These are phyloP conservation scores for Ceratobasidium sp. DNA, from an alignment of 1,284 basidiomycete genomes.

Conservation along the genomic window DNA sequence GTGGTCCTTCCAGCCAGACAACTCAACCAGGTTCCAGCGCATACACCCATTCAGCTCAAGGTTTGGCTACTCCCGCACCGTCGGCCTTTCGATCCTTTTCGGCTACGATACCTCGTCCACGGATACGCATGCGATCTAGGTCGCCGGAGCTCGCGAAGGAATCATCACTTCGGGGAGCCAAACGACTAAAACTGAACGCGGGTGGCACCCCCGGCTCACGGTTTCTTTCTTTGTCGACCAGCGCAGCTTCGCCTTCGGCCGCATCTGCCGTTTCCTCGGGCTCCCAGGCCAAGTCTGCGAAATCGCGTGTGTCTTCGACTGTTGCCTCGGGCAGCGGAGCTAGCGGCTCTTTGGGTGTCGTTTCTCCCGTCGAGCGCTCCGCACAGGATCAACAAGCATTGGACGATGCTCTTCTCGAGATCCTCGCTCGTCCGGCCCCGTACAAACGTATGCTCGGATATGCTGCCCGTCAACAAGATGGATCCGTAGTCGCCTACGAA, in stretches of 20 bases:
- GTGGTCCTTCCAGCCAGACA: slow-evolving; percentile 24
- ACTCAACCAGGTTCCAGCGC: slow-evolving; percentile 10
- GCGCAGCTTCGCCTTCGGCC: slow-evolving; percentile 25
- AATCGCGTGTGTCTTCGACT: slow-evolving; percentile 35
- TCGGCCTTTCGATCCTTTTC: slow-evolving; percentile 33
- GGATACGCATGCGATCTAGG: slow-evolving; percentile 27
- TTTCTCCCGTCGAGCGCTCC: slow-evolving; percentile 9
- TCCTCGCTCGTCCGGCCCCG: slow-evolving; percentile 29
- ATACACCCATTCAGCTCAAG: slow-evolving; percentile 30
- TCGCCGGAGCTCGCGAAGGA: slow-evolving; percentile 29
- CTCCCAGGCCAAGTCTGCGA: slow-evolving; percentile 24
- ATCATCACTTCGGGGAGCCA: slow-evolving; percentile 10
- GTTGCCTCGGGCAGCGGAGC: slow-evolving; percentile 19
- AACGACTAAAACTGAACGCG: slow-evolving; percentile 23
- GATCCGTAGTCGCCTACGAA: slow-evolving; percentile 28
- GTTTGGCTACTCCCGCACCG: slow-evolving; percentile 6
- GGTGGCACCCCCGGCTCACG: neutral
- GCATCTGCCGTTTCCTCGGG: slow-evolving; percentile 33
- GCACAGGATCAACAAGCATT: slow-evolving; percentile 7
- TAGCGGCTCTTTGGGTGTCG: slow-evolving; percentile 7
- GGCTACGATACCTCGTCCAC: slow-evolving; percentile 21
- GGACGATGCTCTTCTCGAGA: slow-evolving; percentile 21
- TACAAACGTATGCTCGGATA: slow-evolving; percentile 41
- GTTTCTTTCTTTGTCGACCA: neutral
- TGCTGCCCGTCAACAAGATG: slow-evolving; percentile 40